Evolutionary conservation across 345 rosid genomes (phyloP).

Genomic region (Euphorbia lathyris): DNA sequence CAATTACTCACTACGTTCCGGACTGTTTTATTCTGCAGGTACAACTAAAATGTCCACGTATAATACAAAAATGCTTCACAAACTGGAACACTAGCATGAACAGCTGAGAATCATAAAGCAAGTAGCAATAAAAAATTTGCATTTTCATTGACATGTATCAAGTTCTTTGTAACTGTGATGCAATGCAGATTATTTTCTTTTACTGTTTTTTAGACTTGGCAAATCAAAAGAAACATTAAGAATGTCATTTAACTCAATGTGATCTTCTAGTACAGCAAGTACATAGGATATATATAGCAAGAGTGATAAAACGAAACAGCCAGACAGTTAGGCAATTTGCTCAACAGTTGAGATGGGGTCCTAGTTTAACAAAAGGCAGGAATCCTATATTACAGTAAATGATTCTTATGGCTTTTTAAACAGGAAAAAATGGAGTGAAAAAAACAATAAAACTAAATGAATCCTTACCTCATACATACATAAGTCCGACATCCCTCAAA

Average conservation of each 20-base stretch:
- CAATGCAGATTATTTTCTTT: too few species aligned
- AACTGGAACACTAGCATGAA: background rate
- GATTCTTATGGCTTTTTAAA: background rate
- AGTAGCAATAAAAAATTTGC: background rate
- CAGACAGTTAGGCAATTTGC: background rate
- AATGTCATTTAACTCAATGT: background rate
- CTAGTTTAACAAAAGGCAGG: conserved; percentile 5
- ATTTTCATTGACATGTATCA: background rate
- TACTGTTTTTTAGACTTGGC: too few species aligned
- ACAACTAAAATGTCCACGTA: too few species aligned
- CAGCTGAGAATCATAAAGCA: background rate
- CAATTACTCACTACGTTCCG: too few species aligned
- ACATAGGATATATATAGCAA: background rate
- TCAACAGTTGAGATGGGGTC: background rate
- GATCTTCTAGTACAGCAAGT: background rate
- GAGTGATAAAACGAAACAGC: background rate
- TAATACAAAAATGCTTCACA: background rate
- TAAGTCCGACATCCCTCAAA: conserved; percentile 68
- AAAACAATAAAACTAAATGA: background rate
- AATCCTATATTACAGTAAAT: background rate
- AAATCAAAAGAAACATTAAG: too few species aligned
- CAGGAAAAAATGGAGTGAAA: background rate
- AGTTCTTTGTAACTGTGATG: background rate
- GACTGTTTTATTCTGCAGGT: too few species aligned
- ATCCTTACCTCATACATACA: conserved; percentile 58